phyloP scores from a whole-genome alignment of 805 yeast species.

The Suhomyces prunicola region DNA sequence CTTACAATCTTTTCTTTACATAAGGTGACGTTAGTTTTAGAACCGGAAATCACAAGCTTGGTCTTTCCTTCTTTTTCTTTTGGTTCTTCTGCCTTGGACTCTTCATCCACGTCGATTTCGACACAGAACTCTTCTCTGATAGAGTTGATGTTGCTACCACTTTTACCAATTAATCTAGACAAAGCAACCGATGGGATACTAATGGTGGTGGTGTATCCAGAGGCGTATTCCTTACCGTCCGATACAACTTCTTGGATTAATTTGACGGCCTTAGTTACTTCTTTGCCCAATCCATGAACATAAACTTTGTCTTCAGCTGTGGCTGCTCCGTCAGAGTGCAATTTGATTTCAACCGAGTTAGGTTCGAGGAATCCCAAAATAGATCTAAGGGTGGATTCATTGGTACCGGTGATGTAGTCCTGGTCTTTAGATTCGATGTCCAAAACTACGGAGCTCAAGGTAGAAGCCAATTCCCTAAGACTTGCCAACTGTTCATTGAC shows the following conservation, averaged over 20 bases:
- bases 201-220: slow-evolving; percentile 44
- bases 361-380: slow-evolving; percentile 37
- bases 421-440: slow-evolving; percentile 56
- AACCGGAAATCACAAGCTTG: slow-evolving; percentile 65
- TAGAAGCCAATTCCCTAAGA: slow-evolving; percentile 56
- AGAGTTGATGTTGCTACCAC: slow-evolving; percentile 69
- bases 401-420: slow-evolving; percentile 57
- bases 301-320: slow-evolving; percentile 49
- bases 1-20: slow-evolving; percentile 58
- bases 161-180: slow-evolving; percentile 85
- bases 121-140: slow-evolving; percentile 73
- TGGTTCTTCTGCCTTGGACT: slow-evolving; percentile 28
- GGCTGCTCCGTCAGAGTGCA: slow-evolving; percentile 40
- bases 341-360: slow-evolving; percentile 43
- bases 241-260: slow-evolving; percentile 54
- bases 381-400: slow-evolving; percentile 52
- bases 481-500: slow-evolving; percentile 54
- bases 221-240: slow-evolving; percentile 52
- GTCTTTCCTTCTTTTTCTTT: slow-evolving; percentile 32
- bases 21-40: slow-evolving; percentile 72
- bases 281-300: slow-evolving; percentile 67
- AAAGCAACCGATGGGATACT: slow-evolving; percentile 65
- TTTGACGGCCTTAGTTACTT: slow-evolving; percentile 52
- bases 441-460: slow-evolving; percentile 51
- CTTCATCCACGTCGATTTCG: slow-evolving; percentile 59